Evolutionary conservation across 345 rosid species (phyloP), one percentile per base, ranked within the genome.

Genomic region (Erucastrum elatum): DNA sequence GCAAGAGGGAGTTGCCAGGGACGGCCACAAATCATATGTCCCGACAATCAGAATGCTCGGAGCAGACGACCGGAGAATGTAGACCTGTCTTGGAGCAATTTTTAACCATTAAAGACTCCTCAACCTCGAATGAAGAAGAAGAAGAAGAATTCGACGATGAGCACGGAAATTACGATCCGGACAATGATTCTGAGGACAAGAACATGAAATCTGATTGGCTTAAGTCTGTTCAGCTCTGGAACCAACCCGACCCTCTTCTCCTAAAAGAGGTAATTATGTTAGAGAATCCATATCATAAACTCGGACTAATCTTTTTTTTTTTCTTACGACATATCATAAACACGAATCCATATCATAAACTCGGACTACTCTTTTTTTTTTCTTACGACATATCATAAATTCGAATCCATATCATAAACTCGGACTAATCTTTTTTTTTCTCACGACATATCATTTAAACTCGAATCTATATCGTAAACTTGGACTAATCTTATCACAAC

Each of bases 201-300:
- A 88, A 81, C 79, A 68, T 65, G 85, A 92, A 95, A 80, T 89
- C 98, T 6, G 97, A 95, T 56, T 95, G 99, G 99, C 99, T 95
- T 84, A 90, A 89, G 81, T 93, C 96, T 86, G 99, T 92, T 63
- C 98, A 89, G 81, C 84, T 95, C 27, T 95, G 98, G 99, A 91
- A 91, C 75, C 94, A 86, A 77, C 85, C 93, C 44, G 97, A 89
- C 80, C 84, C 87, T 41, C 75, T 82, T 59, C 77, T 81, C 16
- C 69, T 71, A n/a, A 83, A 83, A 68, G 87, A 86, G 90, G 97
- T 91, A 84, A 35, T 56, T 17, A 56, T 13, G 71, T 39, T 35
- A 15, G 15, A 76, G 4, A 49, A 29, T 8, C 34, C 2, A 29
- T 9, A 66, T 21, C 5, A n/a, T 49, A 21, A 61, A 49, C 53